Conservation (phyloP, 805 yeast genomes). For the Candida hungchunana region DNA sequence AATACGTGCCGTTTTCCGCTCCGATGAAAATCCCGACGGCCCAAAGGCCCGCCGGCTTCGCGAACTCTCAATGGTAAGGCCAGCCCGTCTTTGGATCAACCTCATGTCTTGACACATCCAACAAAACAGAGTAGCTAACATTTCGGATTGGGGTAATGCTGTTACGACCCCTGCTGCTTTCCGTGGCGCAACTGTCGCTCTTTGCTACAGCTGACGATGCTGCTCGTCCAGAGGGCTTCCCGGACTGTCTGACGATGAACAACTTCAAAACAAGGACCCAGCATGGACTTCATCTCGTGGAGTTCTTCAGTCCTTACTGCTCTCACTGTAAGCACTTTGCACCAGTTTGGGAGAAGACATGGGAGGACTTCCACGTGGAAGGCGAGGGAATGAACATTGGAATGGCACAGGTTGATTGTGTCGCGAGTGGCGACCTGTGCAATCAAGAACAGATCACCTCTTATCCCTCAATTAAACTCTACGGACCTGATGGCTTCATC, state of each 20-base stretch:
- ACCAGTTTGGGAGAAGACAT: constrained; percentile 78
- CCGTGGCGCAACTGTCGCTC: no score
- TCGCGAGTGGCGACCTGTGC: constrained; percentile 84
- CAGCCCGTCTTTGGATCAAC: no score
- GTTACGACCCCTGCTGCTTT: no score
- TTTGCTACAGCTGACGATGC: no score
- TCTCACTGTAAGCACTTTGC: constrained; percentile 73
- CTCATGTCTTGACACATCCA: no score
- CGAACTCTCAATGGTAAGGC: no score
- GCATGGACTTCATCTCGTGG: constrained; percentile 67
- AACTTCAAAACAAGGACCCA: constrained; percentile 48
- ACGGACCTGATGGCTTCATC: constrained; percentile 50
- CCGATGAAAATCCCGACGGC: no score
- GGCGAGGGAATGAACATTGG: constrained; percentile 41
- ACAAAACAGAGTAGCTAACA: no score
- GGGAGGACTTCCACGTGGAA: constrained; percentile 42
- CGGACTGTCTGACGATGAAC: constrained; percentile 45
- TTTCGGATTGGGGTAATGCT: no score
- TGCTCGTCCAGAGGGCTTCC: constrained; percentile 28
- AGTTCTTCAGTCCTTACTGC: constrained; percentile 90
- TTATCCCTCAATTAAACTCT: constrained; percentile 73
- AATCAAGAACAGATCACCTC: constrained; percentile 52
- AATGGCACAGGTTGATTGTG: constrained; percentile 81
- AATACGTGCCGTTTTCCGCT: no score
- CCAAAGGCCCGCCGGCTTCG: no score